phyloP scores from a whole-genome alignment of 108 stramenopile species.

The Fragilariopsis cylindrus region DNA sequence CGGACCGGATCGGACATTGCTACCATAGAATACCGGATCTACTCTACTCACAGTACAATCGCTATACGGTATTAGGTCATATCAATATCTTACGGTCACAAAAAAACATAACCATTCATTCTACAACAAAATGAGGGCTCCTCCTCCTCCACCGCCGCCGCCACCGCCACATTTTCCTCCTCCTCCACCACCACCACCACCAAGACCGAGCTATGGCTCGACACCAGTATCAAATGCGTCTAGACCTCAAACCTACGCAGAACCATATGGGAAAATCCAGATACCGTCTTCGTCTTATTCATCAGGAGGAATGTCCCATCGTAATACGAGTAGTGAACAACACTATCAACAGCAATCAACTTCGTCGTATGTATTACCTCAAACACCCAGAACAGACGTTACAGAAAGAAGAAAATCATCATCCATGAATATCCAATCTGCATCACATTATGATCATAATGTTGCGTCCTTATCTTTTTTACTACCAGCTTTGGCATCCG shows the following conservation, averaged over 20 bases:
- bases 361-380: neutral
- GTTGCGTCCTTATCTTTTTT: slow-evolving; percentile 40
- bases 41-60: too few relatives aligned
- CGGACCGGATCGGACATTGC: too few relatives aligned
- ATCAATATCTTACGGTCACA: neutral
- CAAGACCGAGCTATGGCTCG: neutral
- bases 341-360: neutral
- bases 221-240: neutral
- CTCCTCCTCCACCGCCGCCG: slow-evolving; percentile 2
- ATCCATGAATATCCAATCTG: neutral
- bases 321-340: neutral
- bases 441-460: slow-evolving; percentile 27
- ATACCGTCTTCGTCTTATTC: slow-evolving; percentile 3
- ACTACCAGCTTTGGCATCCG: slow-evolving; percentile 48
- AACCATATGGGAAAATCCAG: slow-evolving; percentile 14
- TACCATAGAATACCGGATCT: too few relatives aligned
- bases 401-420: neutral
- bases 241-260: neutral
- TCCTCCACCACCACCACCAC: neutral
- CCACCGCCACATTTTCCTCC: neutral
- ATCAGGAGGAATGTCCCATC: neutral
- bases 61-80: too few relatives aligned
- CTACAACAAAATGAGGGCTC: too few relatives aligned
- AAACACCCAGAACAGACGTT: neutral
- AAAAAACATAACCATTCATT: neutral